Evolutionary conservation across 2,329 filamentous ascomycete species (phyloP), one percentile per base, ranked within the genome.

Genomic region (Ceratocystis lukuohia): DNA sequence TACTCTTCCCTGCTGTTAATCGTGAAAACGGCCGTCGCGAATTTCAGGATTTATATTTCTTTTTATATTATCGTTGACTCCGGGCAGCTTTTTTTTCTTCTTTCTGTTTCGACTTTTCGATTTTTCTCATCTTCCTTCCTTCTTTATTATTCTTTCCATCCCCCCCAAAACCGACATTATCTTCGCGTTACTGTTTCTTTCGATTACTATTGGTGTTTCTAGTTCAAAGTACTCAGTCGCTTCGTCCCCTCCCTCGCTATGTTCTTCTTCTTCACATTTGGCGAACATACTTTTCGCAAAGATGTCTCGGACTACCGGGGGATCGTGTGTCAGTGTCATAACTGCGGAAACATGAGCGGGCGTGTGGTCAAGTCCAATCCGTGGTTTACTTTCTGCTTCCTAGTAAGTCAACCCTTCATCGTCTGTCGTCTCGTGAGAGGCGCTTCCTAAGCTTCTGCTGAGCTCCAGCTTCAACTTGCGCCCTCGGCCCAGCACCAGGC

Each of bases 331-430:
- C 84, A 84, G 71, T 87, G 84, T 71, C 81, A 84, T 74, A 85
- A 87, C 74, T 87, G 84, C 74, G 84, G 84, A 64, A 87, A 87
- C 77, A 84, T 82, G 75, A 78, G 80, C 1, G 84, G 78, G 15
- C 78, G 67, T 69, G 84, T 86, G 67, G 78, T 84, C 72, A 86
- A 86, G 74, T 81, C 80, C 67, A 80, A 86, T 68, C 84, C 84
- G 53, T 91, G 87, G 86, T 91, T 91, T 72, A 91, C 88, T 4
- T 85, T 91, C 72, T 91, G 88, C 79, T 91, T 88, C 75, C 76
- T 91, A 65, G 84, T 86, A 75, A 72, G 81, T 77, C 8, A 5
- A 1, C 37, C 12, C 37, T 41, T 41, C 37, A 15, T 41, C 37
- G 37, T 12, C 37, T 15, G 10, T 25, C 61, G 33, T 8, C 7